A percentile compares a stretch with the other conserved stretches of the same genome.
These are phyloP conservation scores for Salix koriyanagi DNA, from an alignment of 345 rosid genomes.

Conservation along the genomic window DNA sequence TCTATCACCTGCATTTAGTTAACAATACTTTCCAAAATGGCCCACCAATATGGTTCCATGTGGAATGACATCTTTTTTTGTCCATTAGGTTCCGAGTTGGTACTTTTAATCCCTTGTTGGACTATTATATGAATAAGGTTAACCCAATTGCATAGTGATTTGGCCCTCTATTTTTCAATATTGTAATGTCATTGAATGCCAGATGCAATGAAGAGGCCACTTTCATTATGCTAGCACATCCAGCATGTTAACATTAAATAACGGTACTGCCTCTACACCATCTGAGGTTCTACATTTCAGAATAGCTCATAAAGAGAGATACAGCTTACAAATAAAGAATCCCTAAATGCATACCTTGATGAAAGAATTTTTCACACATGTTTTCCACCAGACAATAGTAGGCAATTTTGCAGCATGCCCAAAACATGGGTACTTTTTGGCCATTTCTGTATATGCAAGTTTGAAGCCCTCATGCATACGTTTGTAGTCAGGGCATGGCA, in stretches of 20 bases:
- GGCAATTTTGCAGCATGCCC: constrained; percentile 83
- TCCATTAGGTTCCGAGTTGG: too few relatives aligned
- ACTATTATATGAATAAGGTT: neutral
- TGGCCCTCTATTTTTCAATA: neutral
- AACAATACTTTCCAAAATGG: too few relatives aligned
- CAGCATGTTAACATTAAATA: neutral
- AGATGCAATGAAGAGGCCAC: neutral
- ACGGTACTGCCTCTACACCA: neutral
- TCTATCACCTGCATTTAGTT: too few relatives aligned
- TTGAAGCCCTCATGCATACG: constrained; percentile 89
- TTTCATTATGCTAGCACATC: neutral
- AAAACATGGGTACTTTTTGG: constrained; percentile 83
- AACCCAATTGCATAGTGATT: neutral
- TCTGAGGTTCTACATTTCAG: neutral
- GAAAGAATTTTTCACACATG: constrained; percentile 80
- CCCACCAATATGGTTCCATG: too few relatives aligned
- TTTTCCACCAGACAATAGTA: constrained; percentile 90
- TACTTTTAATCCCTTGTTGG: too few relatives aligned
- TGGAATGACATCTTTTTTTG: too few relatives aligned
- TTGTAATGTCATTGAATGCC: neutral
- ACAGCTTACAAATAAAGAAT: neutral
- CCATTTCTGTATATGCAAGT: constrained; percentile 84
- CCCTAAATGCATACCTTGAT: constrained; percentile 40
- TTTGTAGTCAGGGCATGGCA: constrained; percentile 91
- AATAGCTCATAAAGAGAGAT: neutral